These are phyloP conservation scores for Mortierella sp. DNA, from an alignment of 371 early-diverging fungal genomes.

Conservation along the genomic window DNA sequence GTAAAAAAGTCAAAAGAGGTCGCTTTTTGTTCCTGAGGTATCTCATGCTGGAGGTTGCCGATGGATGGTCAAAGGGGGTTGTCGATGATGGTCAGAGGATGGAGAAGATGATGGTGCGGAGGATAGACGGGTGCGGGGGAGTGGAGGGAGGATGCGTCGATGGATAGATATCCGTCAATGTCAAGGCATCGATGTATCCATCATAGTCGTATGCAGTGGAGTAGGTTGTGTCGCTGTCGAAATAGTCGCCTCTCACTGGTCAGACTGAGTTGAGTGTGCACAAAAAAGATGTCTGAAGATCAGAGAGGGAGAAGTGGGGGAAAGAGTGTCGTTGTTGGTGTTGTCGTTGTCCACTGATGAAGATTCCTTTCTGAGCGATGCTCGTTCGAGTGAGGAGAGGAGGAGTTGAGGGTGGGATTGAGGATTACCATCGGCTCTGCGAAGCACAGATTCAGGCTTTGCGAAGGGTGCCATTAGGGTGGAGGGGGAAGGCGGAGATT, in stretches of 20 bases:
- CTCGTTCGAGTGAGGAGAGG: not conserved
- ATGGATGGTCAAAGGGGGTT: constrained; percentile 24
- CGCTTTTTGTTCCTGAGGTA: constrained; percentile 2
- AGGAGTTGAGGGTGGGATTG: not conserved
- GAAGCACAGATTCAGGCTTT: constrained; percentile 58
- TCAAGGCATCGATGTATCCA: not conserved
- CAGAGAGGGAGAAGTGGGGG: not conserved
- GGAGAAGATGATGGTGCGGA: constrained; percentile 1
- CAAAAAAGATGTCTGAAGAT: not conserved
- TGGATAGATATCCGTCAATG: constrained; percentile 10
- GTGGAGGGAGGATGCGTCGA: constrained; percentile 1
- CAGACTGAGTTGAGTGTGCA: not conserved
- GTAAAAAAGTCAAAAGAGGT: not conserved
- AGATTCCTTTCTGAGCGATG: not conserved
- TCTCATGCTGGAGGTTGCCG: not conserved
- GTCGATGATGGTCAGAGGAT: not conserved
- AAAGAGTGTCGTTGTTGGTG: not conserved
- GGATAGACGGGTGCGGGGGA: constrained; percentile 22
- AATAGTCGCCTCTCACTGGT: constrained; percentile 1
- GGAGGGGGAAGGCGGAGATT: constrained; percentile 26
- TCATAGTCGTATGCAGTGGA: not conserved
- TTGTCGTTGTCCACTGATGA: not conserved
- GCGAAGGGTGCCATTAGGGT: constrained; percentile 56
- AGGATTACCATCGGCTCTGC: constrained; percentile 58
- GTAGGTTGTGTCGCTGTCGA: not conserved